phyloP scores from a whole-genome alignment of 805 yeast genomes.

The Pichia paraexigua region DNA sequence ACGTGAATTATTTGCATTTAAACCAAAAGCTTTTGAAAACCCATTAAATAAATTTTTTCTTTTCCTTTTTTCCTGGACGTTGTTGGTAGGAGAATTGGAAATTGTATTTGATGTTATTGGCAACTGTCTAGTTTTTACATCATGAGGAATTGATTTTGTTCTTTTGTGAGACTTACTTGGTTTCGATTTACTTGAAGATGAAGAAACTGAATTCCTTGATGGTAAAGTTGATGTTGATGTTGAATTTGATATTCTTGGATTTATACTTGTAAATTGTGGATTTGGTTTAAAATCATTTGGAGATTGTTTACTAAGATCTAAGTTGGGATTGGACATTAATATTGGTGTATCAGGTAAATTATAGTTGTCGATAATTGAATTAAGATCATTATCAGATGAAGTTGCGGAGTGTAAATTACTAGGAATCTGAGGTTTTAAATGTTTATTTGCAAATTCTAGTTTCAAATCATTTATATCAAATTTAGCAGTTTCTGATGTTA shows the following conservation, averaged over 20 bases:
- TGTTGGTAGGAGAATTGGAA: conserved; percentile 4
- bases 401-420: not conserved
- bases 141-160: conserved; percentile 8
- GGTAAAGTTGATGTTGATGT: not conserved
- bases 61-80: conserved; percentile 23
- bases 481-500: not conserved
- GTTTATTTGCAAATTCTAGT: conserved; percentile 1
- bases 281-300: not conserved
- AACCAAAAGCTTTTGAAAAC: conserved; percentile 36
- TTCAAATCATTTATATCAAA: conserved; percentile 4
- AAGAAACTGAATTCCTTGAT: not conserved
- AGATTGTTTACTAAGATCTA: not conserved
- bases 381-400: conserved; percentile 13
- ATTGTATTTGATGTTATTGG: conserved; percentile 13
- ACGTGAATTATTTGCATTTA: conserved; percentile 10
- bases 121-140: conserved; percentile 11
- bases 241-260: not conserved
- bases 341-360: conserved; percentile 5
- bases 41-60: conserved; percentile 52
- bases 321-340: not conserved
- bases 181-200: not conserved
- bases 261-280: not conserved
- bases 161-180: conserved; percentile 4
- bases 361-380: conserved; percentile 12
- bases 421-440: conserved; percentile 1